Conservation (phyloP, 495 filamentous ascomycete genomes). For the Copromyces sp. region DNA sequence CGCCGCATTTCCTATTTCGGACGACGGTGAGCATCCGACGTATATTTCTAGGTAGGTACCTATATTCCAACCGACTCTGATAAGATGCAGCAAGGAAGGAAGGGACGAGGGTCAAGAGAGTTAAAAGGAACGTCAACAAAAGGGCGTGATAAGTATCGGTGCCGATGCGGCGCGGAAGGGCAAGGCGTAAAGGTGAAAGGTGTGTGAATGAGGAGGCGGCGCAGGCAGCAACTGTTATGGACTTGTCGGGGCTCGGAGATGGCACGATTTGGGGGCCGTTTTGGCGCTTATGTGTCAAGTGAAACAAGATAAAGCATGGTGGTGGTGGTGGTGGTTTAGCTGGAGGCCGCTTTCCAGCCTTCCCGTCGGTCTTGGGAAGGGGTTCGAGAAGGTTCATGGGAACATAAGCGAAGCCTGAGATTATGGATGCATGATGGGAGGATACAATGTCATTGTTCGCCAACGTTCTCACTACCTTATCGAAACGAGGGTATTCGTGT, state of each 20-base stretch:
- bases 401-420: background rate
- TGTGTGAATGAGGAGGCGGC: background rate
- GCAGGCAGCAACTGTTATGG: background rate
- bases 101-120: background rate
- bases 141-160: background rate
- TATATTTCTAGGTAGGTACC: too few relatives aligned
- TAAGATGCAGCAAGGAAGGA: too few relatives aligned
- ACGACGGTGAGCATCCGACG: background rate
- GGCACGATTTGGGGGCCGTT: background rate
- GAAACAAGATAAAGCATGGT: background rate
- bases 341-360: background rate
- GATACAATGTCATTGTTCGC: too few relatives aligned
- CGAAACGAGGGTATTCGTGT: too few relatives aligned
- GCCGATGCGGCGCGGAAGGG: background rate
- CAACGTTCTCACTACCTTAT: too few relatives aligned
- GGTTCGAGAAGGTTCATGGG: background rate
- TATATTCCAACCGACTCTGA: too few relatives aligned
- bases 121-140: background rate
- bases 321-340: background rate
- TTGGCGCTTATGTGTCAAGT: background rate
- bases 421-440: too few relatives aligned
- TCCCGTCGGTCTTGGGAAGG: too few relatives aligned
- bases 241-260: too few relatives aligned
- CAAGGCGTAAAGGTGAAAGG: background rate
- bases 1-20: background rate